Conservation (phyloP, 2,329 filamentous ascomycete genomes). For the Diplodia scrobiculata region DNA sequence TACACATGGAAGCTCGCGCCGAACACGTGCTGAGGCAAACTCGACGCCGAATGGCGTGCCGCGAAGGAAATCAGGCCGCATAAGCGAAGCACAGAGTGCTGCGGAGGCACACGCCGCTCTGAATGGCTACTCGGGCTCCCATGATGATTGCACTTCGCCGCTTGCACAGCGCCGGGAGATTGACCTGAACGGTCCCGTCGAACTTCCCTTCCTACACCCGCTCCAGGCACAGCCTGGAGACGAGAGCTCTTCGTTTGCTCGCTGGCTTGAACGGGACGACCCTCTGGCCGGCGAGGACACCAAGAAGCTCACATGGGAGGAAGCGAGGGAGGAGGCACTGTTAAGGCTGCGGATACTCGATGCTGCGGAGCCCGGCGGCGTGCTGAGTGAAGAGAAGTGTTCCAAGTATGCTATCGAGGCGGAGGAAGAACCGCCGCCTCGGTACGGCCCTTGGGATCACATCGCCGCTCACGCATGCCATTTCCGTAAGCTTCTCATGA, state of each 20-base stretch:
- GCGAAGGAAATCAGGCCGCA: conserved; percentile 25
- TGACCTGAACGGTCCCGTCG: conserved; percentile 53
- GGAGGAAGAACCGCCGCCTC: conserved; percentile 70
- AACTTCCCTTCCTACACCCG: conserved; percentile 55
- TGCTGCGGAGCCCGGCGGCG: conserved; percentile 72
- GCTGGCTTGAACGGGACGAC: conserved; percentile 64
- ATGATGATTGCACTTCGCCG: neutral
- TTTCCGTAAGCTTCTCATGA: conserved; percentile 76
- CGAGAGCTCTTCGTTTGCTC: conserved; percentile 58
- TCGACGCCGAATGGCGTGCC: conserved; percentile 22
- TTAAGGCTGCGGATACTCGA: conserved; percentile 70
- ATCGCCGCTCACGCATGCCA: conserved; percentile 76
- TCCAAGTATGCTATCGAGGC: conserved; percentile 73
- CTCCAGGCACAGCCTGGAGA: conserved; percentile 51
- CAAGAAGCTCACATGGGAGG: conserved; percentile 39
- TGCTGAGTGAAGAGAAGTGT: conserved; percentile 70
- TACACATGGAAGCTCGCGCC: conserved; percentile 9
- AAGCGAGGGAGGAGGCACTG: conserved; percentile 62
- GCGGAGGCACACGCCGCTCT: conserved; percentile 5
- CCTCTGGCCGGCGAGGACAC: conserved; percentile 49
- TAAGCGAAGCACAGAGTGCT: conserved; percentile 22
- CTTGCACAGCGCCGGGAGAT: conserved; percentile 47
- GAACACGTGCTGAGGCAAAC: conserved; percentile 1
- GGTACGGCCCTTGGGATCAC: conserved; percentile 88
- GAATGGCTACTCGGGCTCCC: conserved; percentile 6